Base-by-base conservation (phyloP, 768 basidiomycete genomes). In the Serendipita sp. region DNA sequence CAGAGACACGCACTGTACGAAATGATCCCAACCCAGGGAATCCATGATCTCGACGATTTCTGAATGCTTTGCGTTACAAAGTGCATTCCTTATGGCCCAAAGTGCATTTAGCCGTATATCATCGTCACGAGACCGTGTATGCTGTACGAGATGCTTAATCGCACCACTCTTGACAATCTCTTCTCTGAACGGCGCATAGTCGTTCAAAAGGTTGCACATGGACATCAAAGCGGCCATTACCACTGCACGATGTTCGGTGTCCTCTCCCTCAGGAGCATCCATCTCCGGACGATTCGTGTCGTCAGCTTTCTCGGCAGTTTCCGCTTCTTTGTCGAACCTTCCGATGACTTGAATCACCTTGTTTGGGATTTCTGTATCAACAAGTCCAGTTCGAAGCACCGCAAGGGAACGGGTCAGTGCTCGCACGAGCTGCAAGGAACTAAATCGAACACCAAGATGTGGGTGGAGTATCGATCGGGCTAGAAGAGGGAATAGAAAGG, bases 41-140 rank as follows among this genome's bases (percentile, higher is more conserved):
- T 74, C 73, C 81, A 91, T 88, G 13, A 92, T 80, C 65, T 78
- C 75, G 46, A 75, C 75, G 73, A 90, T 92, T 62, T 81, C 81
- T 47, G 79, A 77, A n/a, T 76, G 74, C 2, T 74, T 75, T 38
- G 84, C 82, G 70, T 85, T 86, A 71, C 81, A 81, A 1, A 91
- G 71, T n/a, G 90, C 71, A 70, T 94, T 96, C 72, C 90, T 92
- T 41, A 93, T 73, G 0, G 86, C 87, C 92, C 92, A 94, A n/a
- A 94, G 70, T 0, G 86, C 83, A 67, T 84, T 91, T 34, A 86
- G 71, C 4, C 82, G 76, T 4, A 92, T 75, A 0, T 79, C 77
- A 7, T 79, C 76, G 66, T 89, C 84, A 0, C 76, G 76, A 5
- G 76, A 76, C 32, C 75, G 72, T 2, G 86, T 72, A 1, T 92